phyloP scores from a whole-genome alignment of 2,329 filamentous ascomycete genomes.

The Fusarium luffae region DNA sequence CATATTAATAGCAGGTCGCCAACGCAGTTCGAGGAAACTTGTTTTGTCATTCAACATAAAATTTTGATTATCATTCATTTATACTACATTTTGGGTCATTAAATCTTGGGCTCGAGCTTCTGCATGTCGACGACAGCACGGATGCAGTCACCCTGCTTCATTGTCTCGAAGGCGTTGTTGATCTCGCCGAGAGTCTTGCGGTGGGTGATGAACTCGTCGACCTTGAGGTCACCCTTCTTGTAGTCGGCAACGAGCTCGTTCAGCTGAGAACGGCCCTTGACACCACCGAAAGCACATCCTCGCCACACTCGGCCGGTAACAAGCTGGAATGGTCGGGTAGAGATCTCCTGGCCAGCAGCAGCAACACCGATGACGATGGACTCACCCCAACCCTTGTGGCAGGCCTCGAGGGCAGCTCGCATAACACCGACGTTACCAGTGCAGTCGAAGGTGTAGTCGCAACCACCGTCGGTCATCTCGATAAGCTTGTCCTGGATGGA shows the following conservation, averaged over 20 bases:
- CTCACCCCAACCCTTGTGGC: slow-evolving; percentile 99
- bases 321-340: slow-evolving; percentile 95
- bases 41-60: slow-evolving; percentile 34
- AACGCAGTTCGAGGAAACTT: neutral
- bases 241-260: slow-evolving; percentile 90
- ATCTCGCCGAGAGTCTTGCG: slow-evolving; percentile 84
- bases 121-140: slow-evolving; percentile 85
- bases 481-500: slow-evolving; percentile 91
- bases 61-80: slow-evolving; percentile 37
- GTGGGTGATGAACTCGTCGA: slow-evolving; percentile 99
- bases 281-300: slow-evolving; percentile 96
- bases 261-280: slow-evolving; percentile 96
- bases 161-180: slow-evolving; percentile 89
- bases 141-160: slow-evolving; percentile 98
- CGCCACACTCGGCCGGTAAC: slow-evolving; percentile 98
- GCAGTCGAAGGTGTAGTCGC: slow-evolving; percentile 99
- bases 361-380: slow-evolving; percentile 98
- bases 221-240: slow-evolving; percentile 89
- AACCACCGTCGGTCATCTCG: slow-evolving; percentile 97
- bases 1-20: slow-evolving; percentile 18
- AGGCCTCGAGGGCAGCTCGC: slow-evolving; percentile 94
- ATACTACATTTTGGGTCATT: slow-evolving; percentile 43
- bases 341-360: slow-evolving; percentile 94
- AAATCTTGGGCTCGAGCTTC: slow-evolving; percentile 44
- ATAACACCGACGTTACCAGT: slow-evolving; percentile 97